These are phyloP conservation scores for Botryotinia calthae DNA, from an alignment of 2,329 filamentous ascomycete genomes.

Conservation along the genomic window DNA sequence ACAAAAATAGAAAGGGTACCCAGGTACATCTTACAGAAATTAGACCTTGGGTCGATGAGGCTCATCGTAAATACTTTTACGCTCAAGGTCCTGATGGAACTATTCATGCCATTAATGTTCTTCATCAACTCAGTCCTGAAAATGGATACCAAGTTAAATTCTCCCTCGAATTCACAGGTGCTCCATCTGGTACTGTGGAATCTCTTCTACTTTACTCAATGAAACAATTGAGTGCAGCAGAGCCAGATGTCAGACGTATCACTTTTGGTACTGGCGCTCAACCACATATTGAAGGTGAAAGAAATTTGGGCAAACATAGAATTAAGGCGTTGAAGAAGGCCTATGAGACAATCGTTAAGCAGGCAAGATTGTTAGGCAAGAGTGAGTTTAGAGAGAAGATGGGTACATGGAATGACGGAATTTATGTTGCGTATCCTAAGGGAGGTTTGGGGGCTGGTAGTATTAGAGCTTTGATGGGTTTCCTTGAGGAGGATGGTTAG, in stretches of 20 bases:
- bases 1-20: constrained; percentile 72
- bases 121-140: constrained; percentile 75
- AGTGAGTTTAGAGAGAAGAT: constrained; percentile 89
- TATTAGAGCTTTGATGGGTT: constrained; percentile 81
- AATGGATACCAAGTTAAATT: constrained; percentile 96
- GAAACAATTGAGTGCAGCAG: constrained; percentile 48
- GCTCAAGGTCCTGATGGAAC: constrained; percentile 70
- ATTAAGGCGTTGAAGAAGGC: constrained; percentile 79
- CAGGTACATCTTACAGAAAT: constrained; percentile 92
- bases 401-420: constrained; percentile 76
- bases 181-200: constrained; percentile 86
- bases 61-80: constrained; percentile 83
- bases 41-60: constrained; percentile 79
- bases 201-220: constrained; percentile 73
- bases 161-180: constrained; percentile 85
- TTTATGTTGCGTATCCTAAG: constrained; percentile 87
- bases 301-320: constrained; percentile 76
- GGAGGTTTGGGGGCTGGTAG: constrained; percentile 80
- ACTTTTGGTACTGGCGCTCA: constrained; percentile 87
- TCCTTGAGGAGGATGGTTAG: constrained; percentile 69
- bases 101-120: constrained; percentile 74
- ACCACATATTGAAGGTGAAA: constrained; percentile 69
- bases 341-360: constrained; percentile 77
- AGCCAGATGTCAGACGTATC: constrained; percentile 60
- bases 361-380: constrained; percentile 80